Evolutionary conservation across 495 filamentous ascomycete genomes (phyloP).

Genomic region (Oleoguttula mirabilis): DNA sequence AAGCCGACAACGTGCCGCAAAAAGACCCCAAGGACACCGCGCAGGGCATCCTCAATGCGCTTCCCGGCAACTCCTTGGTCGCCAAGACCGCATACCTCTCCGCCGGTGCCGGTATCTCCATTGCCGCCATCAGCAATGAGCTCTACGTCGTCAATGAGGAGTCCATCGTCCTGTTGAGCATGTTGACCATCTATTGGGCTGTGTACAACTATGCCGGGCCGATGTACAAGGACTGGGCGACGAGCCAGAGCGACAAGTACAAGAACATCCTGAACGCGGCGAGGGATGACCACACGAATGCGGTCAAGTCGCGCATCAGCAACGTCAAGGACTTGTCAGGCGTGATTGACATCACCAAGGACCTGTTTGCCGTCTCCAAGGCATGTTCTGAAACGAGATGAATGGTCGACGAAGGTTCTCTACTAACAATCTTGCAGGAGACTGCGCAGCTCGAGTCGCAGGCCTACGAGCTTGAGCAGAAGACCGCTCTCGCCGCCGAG

Average conservation of each 20-base stretch:
- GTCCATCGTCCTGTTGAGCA: constrained; percentile 75
- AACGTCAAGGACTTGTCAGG: constrained; percentile 83
- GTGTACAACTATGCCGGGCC: constrained; percentile 87
- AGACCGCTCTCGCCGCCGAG: constrained; percentile 75
- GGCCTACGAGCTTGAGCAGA: constrained; percentile 94
- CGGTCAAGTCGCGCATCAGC: constrained; percentile 84
- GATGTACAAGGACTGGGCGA: constrained; percentile 82
- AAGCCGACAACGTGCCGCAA: constrained; percentile 62
- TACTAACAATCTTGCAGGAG: constrained; percentile 49
- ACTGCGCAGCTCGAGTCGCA: constrained; percentile 89
- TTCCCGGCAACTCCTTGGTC: constrained; percentile 37
- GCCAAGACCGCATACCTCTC: constrained; percentile 96
- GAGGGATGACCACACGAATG: constrained; percentile 83
- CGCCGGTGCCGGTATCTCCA: constrained; percentile 71
- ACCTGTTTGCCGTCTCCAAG: constrained; percentile 96
- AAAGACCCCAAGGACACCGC: constrained; percentile 88
- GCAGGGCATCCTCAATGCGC: constrained; percentile 80
- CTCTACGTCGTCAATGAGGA: constrained; percentile 99
- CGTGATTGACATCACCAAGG: constrained; percentile 92
- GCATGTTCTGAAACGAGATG: constrained; percentile 36
- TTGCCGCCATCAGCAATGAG: constrained; percentile 97
- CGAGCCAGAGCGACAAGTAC: constrained; percentile 74
- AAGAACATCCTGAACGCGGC: constrained; percentile 86
- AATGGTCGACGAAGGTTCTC: neutral
- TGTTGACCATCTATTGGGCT: constrained; percentile 79